Evolutionary conservation across 768 basidiomycete species (phyloP), one percentile per base, ranked within the genome.

Genomic region (Termitomyces heimii): DNA sequence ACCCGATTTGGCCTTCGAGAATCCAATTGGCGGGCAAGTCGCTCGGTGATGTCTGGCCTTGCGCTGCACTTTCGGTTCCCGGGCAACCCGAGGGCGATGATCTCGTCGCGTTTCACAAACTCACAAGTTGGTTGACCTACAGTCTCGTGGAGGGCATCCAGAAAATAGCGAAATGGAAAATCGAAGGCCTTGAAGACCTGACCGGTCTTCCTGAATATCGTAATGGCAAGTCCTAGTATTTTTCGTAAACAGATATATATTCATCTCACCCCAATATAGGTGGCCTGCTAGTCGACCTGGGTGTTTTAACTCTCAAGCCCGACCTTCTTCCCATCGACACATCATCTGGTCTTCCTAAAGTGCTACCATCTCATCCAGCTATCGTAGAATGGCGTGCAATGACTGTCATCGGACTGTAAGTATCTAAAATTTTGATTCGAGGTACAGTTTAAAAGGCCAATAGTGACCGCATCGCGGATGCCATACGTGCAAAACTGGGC

Each of bases 361-460:
- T 89, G 24, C 71, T 78, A 14, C 81, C 93, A 1, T 87, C 88
- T 0, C 94, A 94, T 67, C 91, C 93, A 0, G 93, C 93, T 6
- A 86, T 98, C 56, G 85, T 98, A 37, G 96, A 99, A 73, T 96
- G 95, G 94, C 78, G 96, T 55, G 94, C 95, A 0, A 82, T 99
- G 81, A 98, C 96, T 0, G 92, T 99, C 37, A 89, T 97, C 55
- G 84, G 88, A 67, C 77, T 99, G 92, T 94, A 63, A 63, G 88
- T 77, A 46, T 57, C 4, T 47, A 35, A 50, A 5, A 46, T 20
- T 13, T 13, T 32, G 47, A 5, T 22, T 39, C 44, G 26, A 32
- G 9, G 43, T n/a, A 29, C 47, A 53, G 14, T 5, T 14, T 35
- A 0, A 57, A 22, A 26, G 37, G 18, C 40, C 26, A 54, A 34